Percentiles rank a stretch among this genome's conserved stretches.
These are phyloP conservation scores for Fusarium nelsonii DNA, from an alignment of 2,329 filamentous ascomycete species.

Conservation along the genomic window DNA sequence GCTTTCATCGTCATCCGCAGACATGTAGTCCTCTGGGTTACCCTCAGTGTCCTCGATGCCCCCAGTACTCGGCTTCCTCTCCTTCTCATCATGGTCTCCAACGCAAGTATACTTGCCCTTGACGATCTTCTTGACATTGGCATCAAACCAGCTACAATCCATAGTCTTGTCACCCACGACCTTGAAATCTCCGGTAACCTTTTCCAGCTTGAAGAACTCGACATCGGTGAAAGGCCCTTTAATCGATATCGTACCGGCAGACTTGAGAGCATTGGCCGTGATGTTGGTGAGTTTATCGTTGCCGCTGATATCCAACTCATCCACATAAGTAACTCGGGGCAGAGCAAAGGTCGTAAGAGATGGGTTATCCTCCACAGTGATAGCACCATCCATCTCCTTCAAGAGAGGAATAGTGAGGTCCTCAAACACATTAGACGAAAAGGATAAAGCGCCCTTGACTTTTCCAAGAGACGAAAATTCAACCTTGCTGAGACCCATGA, in stretches of 20 bases:
- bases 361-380: conserved; percentile 45
- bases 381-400: conserved; percentile 42
- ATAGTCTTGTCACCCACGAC: conserved; percentile 44
- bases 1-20: conserved; percentile 22
- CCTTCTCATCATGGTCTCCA: conserved; percentile 45
- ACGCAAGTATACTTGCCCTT: conserved; percentile 45
- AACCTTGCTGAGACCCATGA: conserved; percentile 35
- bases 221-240: conserved; percentile 46
- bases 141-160: conserved; percentile 51
- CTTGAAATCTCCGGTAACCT: conserved; percentile 49
- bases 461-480: conserved; percentile 43
- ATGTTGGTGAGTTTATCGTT: conserved; percentile 47
- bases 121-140: conserved; percentile 45
- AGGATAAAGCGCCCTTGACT: conserved; percentile 44
- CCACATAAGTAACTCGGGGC: conserved; percentile 37
- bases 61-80: conserved; percentile 45
- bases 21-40: conserved; percentile 45
- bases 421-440: conserved; percentile 38
- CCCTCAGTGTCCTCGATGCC: conserved; percentile 48
- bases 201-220: conserved; percentile 45
- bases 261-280: conserved; percentile 48
- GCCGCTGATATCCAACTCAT: conserved; percentile 40
- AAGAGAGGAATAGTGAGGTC: conserved; percentile 46
- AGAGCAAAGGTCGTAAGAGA: conserved; percentile 44
- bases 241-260: conserved; percentile 43